Evolutionary conservation across 441 rosid species (phyloP).

Genomic region (Erodium trifolium): DNA sequence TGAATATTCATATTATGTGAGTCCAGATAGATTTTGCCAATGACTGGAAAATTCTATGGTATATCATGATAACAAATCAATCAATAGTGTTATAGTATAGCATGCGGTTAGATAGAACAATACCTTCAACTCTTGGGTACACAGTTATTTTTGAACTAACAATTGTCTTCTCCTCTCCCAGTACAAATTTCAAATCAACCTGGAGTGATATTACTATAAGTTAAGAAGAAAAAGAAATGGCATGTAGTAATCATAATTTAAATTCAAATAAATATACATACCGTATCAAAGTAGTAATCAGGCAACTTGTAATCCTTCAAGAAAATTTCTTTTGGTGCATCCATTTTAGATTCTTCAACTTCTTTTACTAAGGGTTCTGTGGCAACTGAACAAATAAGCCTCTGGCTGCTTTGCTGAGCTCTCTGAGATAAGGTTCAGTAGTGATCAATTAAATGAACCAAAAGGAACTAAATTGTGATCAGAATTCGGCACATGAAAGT

Average conservation of each 20-base stretch:
- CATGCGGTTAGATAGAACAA: background rate
- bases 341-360: conserved; percentile 68
- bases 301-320: conserved; percentile 88
- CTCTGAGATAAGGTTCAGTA: conserved; percentile 31
- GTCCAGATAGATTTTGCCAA: background rate
- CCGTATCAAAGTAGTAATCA: conserved; percentile 82
- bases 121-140: conserved; percentile 77
- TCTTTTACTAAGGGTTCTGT: conserved; percentile 52
- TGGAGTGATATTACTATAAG: conserved; percentile 24
- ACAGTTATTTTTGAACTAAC: conserved; percentile 77
- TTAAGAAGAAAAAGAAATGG: conserved; percentile 13
- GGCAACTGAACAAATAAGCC: conserved; percentile 69
- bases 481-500: background rate
- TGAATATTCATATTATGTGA: background rate
- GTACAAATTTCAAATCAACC: conserved; percentile 72
- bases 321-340: conserved; percentile 75
- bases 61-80: conserved; percentile 5
- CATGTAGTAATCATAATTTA: conserved; percentile 3
- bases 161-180: conserved; percentile 90
- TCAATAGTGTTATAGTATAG: background rate
- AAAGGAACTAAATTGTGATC: background rate
- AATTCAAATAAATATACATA: conserved; percentile 11
- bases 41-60: background rate
- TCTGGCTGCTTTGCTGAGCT: conserved; percentile 35
- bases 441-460: background rate